Percentiles rank a stretch among this genome's conserved stretches.
These are phyloP conservation scores for Emergomyces pasteurianus DNA, from an alignment of 2,329 filamentous ascomycete species.

Conservation along the genomic window DNA sequence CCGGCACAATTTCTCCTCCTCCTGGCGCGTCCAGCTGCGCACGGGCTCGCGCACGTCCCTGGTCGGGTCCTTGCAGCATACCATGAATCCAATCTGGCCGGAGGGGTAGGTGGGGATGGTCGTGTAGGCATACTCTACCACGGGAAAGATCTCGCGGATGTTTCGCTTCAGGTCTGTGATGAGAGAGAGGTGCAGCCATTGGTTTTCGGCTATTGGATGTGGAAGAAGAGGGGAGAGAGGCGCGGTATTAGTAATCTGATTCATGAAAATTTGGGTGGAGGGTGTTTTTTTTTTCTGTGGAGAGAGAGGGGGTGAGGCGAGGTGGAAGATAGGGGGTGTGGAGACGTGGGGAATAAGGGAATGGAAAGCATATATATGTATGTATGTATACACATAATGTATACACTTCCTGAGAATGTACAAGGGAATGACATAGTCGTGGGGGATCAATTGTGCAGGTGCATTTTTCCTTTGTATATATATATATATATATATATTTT, in stretches of 20 bases:
- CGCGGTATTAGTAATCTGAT: conserved; percentile 13
- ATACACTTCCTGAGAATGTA: not conserved
- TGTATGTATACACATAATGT: not conserved
- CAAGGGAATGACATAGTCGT: not conserved
- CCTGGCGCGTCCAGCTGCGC: conserved; percentile 67
- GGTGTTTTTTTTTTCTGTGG: not conserved
- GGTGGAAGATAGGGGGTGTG: not conserved
- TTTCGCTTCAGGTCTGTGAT: conserved; percentile 94
- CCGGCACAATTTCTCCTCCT: conserved; percentile 84
- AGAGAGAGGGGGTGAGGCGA: not conserved
- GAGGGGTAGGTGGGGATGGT: conserved; percentile 98
- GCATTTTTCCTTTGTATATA: not conserved
- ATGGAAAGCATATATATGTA: not conserved
- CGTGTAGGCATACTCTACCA: conserved; percentile 94
- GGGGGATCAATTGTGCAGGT: not conserved
- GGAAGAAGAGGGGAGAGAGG: not conserved
- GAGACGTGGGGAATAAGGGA: conserved; percentile 1
- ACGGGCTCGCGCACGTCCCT: conserved; percentile 77
- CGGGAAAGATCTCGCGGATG: conserved; percentile 94
- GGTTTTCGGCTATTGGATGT: conserved; percentile 69
- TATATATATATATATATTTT: not conserved
- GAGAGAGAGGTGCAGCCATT: conserved; percentile 92
- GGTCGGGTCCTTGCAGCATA: conserved; percentile 88
- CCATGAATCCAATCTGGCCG: conserved; percentile 99
- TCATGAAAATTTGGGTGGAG: not conserved